Base-by-base conservation (phyloP, 371 early-diverging fungal genomes). In the Mortierella sp. region DNA sequence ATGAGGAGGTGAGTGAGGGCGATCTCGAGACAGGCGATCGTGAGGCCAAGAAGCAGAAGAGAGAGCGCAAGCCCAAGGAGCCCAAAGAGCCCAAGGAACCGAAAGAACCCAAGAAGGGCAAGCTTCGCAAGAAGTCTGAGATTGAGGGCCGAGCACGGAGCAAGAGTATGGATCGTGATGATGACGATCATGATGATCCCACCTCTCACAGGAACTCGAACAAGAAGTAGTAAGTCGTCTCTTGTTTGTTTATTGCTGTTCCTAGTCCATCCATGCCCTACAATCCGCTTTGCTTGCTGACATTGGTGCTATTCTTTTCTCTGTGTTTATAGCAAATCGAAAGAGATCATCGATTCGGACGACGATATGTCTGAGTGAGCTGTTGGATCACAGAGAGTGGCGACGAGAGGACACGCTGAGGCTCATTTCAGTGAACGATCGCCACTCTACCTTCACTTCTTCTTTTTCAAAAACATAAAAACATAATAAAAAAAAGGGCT, bases 21-120 rank as follows among this genome's bases (percentile, higher is more conserved):
- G 87, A 83, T 4, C 16, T 76, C 44, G 86, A 78, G 21, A 81
- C 70, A 6, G 82, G 71, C 4, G 83, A 77, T 53, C 80, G 80
- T 64, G 81, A 84, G 50, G 46, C 71, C 26, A 84, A 83, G 78
- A 74, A 64, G 74, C 84, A 75, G 71, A 87, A 82, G 78, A 89
- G 76, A 77, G 82, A 83, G 73, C 80, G 73, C 64, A 88, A 83
- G 81, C 82, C 73, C n/a, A 86, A 78, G 78, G 88, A 83, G 67
- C 81, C 70, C 59, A 75, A 72, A 53, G 85, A 85, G 13, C 78
- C 78, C 8, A 82, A 78, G 59, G 85, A 85, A 43, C 76, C 85
- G 19, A 84, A 81, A 76, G 77, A 79, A 16, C 78, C 78, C 26
- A 81, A 72, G 80, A 86, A 81, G 67, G 86, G 86, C 71, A 86